These are phyloP conservation scores for Solanum corneliomulleri DNA, from an alignment of 257 asterid species.

Conservation along the genomic window DNA sequence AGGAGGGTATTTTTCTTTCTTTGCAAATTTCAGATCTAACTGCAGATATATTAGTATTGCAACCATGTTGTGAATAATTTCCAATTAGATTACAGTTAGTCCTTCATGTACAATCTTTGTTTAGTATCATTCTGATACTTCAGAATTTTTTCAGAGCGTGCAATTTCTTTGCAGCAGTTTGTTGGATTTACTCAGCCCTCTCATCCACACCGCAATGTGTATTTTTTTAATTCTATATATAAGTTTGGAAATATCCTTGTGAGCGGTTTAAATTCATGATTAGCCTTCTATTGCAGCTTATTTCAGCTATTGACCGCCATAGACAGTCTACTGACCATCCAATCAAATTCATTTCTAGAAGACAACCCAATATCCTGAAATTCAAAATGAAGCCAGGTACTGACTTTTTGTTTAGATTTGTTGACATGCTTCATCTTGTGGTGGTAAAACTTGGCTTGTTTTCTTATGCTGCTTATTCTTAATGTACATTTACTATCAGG, in stretches of 20 bases:
- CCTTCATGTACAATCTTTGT: neutral
- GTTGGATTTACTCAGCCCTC: neutral
- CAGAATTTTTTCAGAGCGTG: neutral
- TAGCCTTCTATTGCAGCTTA: conserved; percentile 46
- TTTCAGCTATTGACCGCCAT: conserved; percentile 88
- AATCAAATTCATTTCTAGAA: conserved; percentile 79
- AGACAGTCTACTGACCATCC: conserved; percentile 93
- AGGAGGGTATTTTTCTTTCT: neutral
- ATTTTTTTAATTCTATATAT: neutral
- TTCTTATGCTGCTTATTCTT: neutral
- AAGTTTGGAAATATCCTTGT: neutral
- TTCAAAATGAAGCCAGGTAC: conserved; percentile 91
- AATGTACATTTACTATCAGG: conserved; percentile 33
- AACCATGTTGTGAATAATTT: neutral
- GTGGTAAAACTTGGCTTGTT: neutral
- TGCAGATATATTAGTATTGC: neutral
- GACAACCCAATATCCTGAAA: conserved; percentile 65
- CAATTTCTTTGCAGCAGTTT: neutral
- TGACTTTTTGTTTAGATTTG: neutral
- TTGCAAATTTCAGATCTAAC: neutral
- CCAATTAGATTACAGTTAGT: neutral
- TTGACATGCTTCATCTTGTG: neutral
- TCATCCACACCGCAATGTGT: neutral
- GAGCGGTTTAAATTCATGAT: neutral
- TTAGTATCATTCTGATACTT: neutral